Conservation (phyloP, 371 early-diverging fungal species). For the Quaeritorhiza haematococci region DNA sequence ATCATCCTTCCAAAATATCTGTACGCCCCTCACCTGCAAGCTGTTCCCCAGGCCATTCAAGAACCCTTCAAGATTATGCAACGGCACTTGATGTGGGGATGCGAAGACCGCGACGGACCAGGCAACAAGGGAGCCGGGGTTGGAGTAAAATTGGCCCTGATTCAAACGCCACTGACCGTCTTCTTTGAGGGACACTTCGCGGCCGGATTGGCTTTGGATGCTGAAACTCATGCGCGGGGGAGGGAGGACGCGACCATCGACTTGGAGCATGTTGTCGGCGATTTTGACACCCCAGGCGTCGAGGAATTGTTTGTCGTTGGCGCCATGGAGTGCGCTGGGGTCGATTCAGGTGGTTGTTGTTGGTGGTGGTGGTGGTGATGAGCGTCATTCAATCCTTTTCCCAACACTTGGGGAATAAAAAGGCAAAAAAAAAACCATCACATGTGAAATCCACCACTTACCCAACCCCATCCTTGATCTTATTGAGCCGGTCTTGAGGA, state of each 20-base stretch:
- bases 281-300: slow-evolving; percentile 22
- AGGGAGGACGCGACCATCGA: slow-evolving; percentile 21
- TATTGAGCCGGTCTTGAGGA: slow-evolving; percentile 3
- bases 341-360: slow-evolving; percentile 1
- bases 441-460: background rate
- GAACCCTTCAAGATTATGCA: slow-evolving; percentile 1
- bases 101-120: slow-evolving; percentile 15
- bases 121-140: slow-evolving; percentile 9
- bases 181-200: slow-evolving; percentile 12
- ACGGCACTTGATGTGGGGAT: background rate
- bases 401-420: background rate
- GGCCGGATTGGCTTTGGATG: background rate
- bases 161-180: slow-evolving; percentile 24
- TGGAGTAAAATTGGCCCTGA: slow-evolving; percentile 4
- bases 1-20: too few relatives aligned
- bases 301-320: background rate
- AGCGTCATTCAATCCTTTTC: background rate
- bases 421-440: slow-evolving; percentile 4
- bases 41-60: too few relatives aligned
- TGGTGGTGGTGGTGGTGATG: background rate
- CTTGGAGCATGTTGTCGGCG: slow-evolving; percentile 9
- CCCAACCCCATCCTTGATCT: slow-evolving; percentile 12
- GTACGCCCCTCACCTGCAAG: too few relatives aligned
- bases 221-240: slow-evolving; percentile 23
- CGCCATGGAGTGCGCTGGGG: slow-evolving; percentile 12